Conservation (phyloP, 2,329 filamentous ascomycete species). For the Orbilia oligospora region DNA sequence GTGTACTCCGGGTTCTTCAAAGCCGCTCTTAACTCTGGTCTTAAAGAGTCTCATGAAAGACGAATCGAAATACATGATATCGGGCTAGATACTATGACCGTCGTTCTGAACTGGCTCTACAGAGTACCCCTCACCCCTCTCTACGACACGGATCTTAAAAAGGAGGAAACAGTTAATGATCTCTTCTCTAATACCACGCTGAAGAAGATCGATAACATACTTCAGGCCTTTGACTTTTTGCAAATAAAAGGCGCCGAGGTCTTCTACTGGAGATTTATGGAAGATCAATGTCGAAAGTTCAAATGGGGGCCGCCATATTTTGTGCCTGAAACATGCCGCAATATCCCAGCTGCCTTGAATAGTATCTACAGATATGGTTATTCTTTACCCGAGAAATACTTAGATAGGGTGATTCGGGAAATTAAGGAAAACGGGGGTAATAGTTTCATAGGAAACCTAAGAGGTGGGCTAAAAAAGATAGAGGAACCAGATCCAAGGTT, state of each 20-base stretch:
- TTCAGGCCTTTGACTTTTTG: slow-evolving; percentile 7
- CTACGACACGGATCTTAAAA: neutral
- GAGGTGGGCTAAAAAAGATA: neutral
- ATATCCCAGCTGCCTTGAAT: neutral
- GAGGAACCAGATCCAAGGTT: neutral
- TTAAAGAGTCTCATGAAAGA: slow-evolving; percentile 15
- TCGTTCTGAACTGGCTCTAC: slow-evolving; percentile 23
- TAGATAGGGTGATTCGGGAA: no score
- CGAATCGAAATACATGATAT: slow-evolving; percentile 25
- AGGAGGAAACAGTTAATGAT: neutral
- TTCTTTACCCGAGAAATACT: neutral
- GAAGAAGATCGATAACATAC: neutral
- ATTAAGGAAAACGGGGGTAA: no score
- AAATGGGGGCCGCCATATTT: neutral
- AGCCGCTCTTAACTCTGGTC: slow-evolving; percentile 1
- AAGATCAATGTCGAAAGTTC: neutral
- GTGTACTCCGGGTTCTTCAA: slow-evolving; percentile 22
- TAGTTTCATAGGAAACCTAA: no score
- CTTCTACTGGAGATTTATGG: neutral
- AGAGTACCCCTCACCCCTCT: neutral
- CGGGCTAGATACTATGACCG: neutral
- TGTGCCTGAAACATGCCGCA: no score
- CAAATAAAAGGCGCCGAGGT: neutral
- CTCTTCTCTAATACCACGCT: neutral
- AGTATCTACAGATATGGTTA: neutral